A percentile compares a stretch with the other conserved stretches of the same genome.
phyloP scores from a whole-genome alignment of 352 stramenopile species.

The Vaucheria bursata region DNA sequence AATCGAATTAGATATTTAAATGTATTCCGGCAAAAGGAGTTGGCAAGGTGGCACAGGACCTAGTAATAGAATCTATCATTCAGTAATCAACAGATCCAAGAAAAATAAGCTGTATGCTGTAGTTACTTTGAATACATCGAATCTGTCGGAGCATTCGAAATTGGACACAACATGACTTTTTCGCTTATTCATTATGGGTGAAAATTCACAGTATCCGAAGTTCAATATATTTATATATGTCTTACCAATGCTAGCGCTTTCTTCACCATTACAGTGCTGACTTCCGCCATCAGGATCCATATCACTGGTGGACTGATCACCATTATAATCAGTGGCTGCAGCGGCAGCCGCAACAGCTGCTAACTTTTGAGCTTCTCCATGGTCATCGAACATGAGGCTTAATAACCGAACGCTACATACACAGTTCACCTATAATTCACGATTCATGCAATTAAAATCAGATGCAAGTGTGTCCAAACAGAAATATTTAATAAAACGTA shows the following conservation, averaged over 20 bases:
- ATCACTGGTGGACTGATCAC: slow-evolving; percentile 30
- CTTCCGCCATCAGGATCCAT: slow-evolving; percentile 18
- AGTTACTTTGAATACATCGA: slow-evolving; percentile 7
- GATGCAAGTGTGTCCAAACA: too few species aligned
- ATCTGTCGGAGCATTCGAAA: slow-evolving; percentile 12
- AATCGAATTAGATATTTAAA: too few species aligned
- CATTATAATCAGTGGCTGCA: slow-evolving; percentile 14
- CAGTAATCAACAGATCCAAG: slow-evolving; percentile 9
- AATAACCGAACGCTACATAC: slow-evolving; percentile 39
- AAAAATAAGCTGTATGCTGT: slow-evolving; percentile 9
- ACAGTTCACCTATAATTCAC: too few species aligned
- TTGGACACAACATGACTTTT: too few species aligned
- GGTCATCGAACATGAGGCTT: slow-evolving; percentile 30
- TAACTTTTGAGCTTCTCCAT: not conserved
- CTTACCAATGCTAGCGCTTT: not conserved
- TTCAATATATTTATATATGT: too few species aligned
- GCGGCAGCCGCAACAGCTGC: not conserved
- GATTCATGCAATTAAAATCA: too few species aligned
- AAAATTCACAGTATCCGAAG: too few species aligned
- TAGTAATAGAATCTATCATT: not conserved
- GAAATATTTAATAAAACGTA: too few species aligned
- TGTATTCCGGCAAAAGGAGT: too few species aligned
- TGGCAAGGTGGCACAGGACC: too few species aligned
- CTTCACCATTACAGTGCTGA: slow-evolving; percentile 5
- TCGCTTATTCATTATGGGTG: too few species aligned